Evolutionary conservation across 345 rosid species (phyloP).

Genomic region (Corchorus capsularis): DNA sequence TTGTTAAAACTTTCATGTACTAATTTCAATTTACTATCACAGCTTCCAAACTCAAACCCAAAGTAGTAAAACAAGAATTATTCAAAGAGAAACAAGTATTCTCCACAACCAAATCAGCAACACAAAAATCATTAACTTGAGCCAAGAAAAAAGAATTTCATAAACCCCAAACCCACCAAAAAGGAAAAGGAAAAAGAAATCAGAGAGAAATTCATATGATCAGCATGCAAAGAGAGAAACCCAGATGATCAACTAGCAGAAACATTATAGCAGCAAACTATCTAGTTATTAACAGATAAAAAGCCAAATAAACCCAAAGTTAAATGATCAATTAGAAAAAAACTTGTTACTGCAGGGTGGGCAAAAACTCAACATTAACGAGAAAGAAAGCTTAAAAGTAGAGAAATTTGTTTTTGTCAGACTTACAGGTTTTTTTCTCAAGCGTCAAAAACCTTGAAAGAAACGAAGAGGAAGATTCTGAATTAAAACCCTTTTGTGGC

Average conservation of each 20-base stretch:
- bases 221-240: slow-evolving; percentile 9
- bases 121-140: not conserved
- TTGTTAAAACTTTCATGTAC: not conserved
- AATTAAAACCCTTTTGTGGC: not conserved
- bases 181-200: not conserved
- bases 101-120: not conserved
- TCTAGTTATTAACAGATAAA: not conserved
- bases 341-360: not conserved
- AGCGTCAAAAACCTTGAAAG: slow-evolving; percentile 16
- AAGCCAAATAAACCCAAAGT: not conserved
- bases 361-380: not conserved
- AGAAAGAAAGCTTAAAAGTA: not conserved
- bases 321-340: not conserved
- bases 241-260: not conserved
- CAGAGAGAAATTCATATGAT: not conserved
- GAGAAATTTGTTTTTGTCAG: not conserved
- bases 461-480: not conserved
- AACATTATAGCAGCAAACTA: not conserved
- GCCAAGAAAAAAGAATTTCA: not conserved
- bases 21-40: slow-evolving; percentile 4
- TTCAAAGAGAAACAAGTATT: not conserved
- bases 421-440: not conserved
- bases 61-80: not conserved
- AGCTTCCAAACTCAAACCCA: not conserved
- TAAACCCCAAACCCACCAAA: not conserved